Conservation (phyloP, 257 asterid genomes). For the Fraxinus excelsior region DNA sequence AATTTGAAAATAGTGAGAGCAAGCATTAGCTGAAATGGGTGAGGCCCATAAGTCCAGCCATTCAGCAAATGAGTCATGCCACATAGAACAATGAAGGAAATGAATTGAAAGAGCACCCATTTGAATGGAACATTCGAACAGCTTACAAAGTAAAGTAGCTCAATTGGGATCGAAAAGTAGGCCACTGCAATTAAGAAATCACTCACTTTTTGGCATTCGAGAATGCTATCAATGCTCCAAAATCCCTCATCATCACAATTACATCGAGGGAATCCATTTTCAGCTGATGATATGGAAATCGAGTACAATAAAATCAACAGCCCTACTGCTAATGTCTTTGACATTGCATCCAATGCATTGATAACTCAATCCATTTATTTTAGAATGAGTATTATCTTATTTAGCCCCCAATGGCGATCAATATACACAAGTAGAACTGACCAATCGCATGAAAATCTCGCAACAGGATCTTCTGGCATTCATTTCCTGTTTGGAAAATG, state of each 20-base stretch:
- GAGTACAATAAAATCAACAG: conserved; percentile 47
- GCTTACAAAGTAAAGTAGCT: conserved; percentile 85
- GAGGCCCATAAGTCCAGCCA: conserved; percentile 92
- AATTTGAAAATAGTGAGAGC: conserved; percentile 77
- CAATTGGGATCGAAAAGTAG: conserved; percentile 91
- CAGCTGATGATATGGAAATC: conserved; percentile 43
- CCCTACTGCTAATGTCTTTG: conserved; percentile 45
- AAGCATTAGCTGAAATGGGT: conserved; percentile 76
- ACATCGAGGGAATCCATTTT: conserved; percentile 52
- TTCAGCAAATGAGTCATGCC: conserved; percentile 95
- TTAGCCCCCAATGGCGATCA: conserved; percentile 26
- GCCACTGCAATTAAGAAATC: conserved; percentile 93
- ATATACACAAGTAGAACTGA: conserved; percentile 13
- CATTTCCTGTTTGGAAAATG: conserved; percentile 31
- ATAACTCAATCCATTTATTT: conserved; percentile 40
- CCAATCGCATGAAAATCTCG: conserved; percentile 24
- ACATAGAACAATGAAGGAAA: conserved; percentile 81
- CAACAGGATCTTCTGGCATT: conserved; percentile 6
- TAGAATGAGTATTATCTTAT: conserved; percentile 1
- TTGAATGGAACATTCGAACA: conserved; percentile 80
- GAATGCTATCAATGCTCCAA: conserved; percentile 66
- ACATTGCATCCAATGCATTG: conserved; percentile 56
- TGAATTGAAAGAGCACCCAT: conserved; percentile 89
- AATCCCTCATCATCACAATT: conserved; percentile 81
- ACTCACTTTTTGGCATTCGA: conserved; percentile 72